phyloP scores from a whole-genome alignment of 2,329 filamentous ascomycete species.

The Cladophialophora bantiana region DNA sequence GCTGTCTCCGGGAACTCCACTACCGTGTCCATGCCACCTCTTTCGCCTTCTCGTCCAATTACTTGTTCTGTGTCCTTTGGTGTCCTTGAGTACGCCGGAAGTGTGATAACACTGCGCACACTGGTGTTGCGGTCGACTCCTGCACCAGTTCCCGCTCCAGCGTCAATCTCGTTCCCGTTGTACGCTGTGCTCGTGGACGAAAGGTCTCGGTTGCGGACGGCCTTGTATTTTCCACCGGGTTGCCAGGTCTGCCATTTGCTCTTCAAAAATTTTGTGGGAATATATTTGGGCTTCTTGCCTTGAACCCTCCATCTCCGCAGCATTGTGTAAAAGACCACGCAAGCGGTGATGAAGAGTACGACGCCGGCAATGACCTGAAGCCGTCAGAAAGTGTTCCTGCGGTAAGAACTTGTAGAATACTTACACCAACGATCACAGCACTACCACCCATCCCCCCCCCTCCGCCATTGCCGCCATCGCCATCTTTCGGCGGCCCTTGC shows the following conservation, averaged over 20 bases:
- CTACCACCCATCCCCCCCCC: slow-evolving; percentile 21
- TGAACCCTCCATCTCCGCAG: slow-evolving; percentile 34
- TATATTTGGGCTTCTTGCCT: slow-evolving; percentile 34
- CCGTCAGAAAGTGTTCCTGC: slow-evolving; percentile 11
- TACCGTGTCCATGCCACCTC: slow-evolving; percentile 88
- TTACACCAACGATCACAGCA: slow-evolving; percentile 34
- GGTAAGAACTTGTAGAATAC: slow-evolving; percentile 1
- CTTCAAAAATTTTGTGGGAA: slow-evolving; percentile 36
- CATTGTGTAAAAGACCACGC: slow-evolving; percentile 30
- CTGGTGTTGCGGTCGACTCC: slow-evolving; percentile 82
- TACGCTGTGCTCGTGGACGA: slow-evolving; percentile 34
- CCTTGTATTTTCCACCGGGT: slow-evolving; percentile 38
- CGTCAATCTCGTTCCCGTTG: slow-evolving; percentile 30
- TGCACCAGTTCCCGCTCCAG: slow-evolving; percentile 40
- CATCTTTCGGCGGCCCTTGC: slow-evolving; percentile 13
- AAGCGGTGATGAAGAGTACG: slow-evolving; percentile 26
- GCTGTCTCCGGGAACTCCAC: slow-evolving; percentile 81
- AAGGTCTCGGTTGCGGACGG: slow-evolving; percentile 31
- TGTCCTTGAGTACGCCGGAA: slow-evolving; percentile 81
- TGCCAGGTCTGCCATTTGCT: slow-evolving; percentile 38
- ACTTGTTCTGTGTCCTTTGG: slow-evolving; percentile 80
- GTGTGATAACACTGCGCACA: slow-evolving; percentile 89
- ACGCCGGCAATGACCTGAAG: slow-evolving; percentile 29
- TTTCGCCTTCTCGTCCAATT: slow-evolving; percentile 86
- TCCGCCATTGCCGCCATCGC: slow-evolving; percentile 2